Evolutionary conservation across 1,139 yeast genomes (phyloP), one percentile per base, ranked within the genome.

Genomic region (Arxiozyma telluris): DNA sequence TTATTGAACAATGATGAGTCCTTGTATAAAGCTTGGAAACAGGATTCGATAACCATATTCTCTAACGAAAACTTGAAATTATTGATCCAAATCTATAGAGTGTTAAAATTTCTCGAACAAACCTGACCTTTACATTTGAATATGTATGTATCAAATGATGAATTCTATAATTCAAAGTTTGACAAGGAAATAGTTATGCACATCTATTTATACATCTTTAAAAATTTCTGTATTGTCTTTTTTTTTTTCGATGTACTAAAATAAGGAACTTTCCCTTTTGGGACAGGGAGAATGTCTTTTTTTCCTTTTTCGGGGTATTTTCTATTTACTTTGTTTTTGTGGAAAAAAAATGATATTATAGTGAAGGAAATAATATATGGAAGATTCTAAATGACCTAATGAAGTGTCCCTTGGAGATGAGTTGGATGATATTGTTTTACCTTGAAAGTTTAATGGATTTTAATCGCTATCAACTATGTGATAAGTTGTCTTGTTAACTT

Each of bases 1-100:
- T 9, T 22, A 15, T 15, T 46, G 39, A 27, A 46, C 42, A 34
- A 34, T 17, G 38, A 38, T 17, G 42, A 46, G 20, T 41, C 42
- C 30, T 46, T 46, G 49, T 30, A 46, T 34, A 38, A 38, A 22
- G 49, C 42, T 38, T 46, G 49, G 49, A n/a, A 46, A 17, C 4
- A 7, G 12, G 41, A 46, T 18, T 46, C 42, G n/a, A 38, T 46
- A 15, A 17, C 22, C 27, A 46, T 46, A 34, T 27, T 34, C 22
- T 46, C 49, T 5, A 20, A 18, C 1, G 49, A 38, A 4, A 34
- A 38, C 21, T 21, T 34, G 20, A 11, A 25, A 5, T 27, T 46
- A 9, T 30, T 46, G 30, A 46, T 46, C 30, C 42, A 46, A 38
- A 15, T 46, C 1, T 46, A 46, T 41, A 20, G 20, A 17, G 30